These are phyloP conservation scores for Rutstroemia sp. DNA, from an alignment of 2,329 filamentous ascomycete species.

Conservation along the genomic window DNA sequence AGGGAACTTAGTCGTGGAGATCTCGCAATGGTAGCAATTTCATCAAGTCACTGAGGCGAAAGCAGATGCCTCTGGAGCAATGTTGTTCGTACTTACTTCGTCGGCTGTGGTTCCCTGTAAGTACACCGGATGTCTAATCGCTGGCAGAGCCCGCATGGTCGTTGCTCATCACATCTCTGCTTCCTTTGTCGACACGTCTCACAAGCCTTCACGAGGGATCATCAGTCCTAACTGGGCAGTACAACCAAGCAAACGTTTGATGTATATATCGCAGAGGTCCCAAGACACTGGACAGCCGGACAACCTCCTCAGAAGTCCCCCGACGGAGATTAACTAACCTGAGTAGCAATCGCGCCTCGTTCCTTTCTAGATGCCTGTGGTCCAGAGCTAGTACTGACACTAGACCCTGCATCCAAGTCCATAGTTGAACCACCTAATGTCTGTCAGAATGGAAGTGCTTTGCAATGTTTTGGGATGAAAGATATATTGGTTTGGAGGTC, in stretches of 20 bases:
- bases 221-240: constrained; percentile 7
- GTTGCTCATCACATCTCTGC: constrained; percentile 56
- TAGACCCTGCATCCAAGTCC: constrained; percentile 22
- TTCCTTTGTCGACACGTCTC: constrained; percentile 54
- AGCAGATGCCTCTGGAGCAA: too few species aligned
- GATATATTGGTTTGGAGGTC: background rate
- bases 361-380: constrained; percentile 32
- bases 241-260: background rate
- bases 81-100: constrained; percentile 43
- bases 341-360: constrained; percentile 42
- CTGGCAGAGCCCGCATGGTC: constrained; percentile 52
- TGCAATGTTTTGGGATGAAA: background rate
- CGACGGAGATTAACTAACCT: constrained; percentile 27
- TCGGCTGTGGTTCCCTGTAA: constrained; percentile 53
- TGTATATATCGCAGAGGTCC: background rate
- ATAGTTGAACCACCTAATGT: constrained; percentile 11
- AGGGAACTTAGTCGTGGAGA: constrained; percentile 9
- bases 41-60: too few species aligned
- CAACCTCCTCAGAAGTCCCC: background rate
- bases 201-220: constrained; percentile 39
- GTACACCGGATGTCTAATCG: constrained; percentile 50
- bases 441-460: background rate
- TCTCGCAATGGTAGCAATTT: background rate
- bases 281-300: background rate
- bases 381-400: constrained; percentile 19